These are phyloP conservation scores for Lecanicillium sp. DNA, from an alignment of 2,329 filamentous ascomycete species.

Conservation along the genomic window DNA sequence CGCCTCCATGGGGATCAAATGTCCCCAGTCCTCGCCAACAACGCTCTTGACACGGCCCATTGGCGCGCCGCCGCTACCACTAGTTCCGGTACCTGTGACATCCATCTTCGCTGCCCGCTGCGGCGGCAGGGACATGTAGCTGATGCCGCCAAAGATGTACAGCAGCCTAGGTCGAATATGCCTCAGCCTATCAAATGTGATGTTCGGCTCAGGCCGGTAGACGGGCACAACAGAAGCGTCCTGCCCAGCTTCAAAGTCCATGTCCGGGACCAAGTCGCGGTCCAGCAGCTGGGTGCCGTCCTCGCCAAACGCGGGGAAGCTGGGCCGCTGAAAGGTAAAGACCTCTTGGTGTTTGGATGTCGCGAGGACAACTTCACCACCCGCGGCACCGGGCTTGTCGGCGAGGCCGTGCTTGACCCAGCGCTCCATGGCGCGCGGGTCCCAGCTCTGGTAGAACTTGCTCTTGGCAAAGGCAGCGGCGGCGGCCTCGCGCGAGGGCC, in stretches of 20 bases:
- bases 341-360: conserved; percentile 80
- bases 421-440: conserved; percentile 64
- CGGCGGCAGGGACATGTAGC: conserved; percentile 44
- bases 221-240: conserved; percentile 41
- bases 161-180: conserved; percentile 56
- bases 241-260: conserved; percentile 30
- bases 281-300: conserved; percentile 31
- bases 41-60: conserved; percentile 61
- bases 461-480: conserved; percentile 55
- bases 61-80: conserved; percentile 58
- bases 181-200: conserved; percentile 49
- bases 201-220: conserved; percentile 58
- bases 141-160: conserved; percentile 60
- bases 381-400: conserved; percentile 29
- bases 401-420: conserved; percentile 63
- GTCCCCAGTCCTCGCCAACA: conserved; percentile 58
- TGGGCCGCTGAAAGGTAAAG: conserved; percentile 61
- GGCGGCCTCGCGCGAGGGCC: conserved; percentile 70
- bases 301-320: conserved; percentile 36
- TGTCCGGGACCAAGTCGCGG: conserved; percentile 35
- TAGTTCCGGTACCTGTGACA: conserved; percentile 55
- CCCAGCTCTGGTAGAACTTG: conserved; percentile 74
- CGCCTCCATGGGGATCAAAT: conserved; percentile 78
- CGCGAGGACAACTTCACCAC: conserved; percentile 56
- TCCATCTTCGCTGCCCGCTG: conserved; percentile 51